Evolutionary conservation across 2,329 filamentous ascomycete genomes (phyloP).

Genomic region (Nemania bipapillata): DNA sequence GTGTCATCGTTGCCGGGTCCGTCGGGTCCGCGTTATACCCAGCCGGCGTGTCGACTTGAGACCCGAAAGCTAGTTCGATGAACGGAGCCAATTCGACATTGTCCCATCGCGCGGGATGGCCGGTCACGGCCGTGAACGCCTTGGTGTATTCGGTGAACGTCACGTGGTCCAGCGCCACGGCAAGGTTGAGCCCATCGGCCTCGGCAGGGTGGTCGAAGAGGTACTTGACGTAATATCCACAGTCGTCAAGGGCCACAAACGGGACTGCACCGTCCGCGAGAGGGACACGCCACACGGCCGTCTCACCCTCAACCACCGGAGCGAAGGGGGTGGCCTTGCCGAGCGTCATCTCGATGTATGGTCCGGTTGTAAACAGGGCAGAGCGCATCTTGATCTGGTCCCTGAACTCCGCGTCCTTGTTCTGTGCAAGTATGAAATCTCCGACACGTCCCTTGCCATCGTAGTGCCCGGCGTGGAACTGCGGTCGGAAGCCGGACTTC

Average conservation of each 20-base stretch:
- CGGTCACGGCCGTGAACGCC: constrained; percentile 10
- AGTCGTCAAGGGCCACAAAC: constrained; percentile 16
- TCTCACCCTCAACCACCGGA: constrained; percentile 9
- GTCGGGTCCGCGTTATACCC: constrained; percentile 19
- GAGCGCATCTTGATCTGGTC: constrained; percentile 15
- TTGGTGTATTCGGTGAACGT: constrained; percentile 15
- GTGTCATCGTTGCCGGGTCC: constrained; percentile 13
- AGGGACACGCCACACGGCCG: constrained; percentile 14
- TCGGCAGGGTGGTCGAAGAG: constrained; percentile 18
- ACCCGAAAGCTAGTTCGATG: constrained; percentile 8
- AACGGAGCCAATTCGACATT: constrained; percentile 1
- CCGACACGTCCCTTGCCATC: constrained; percentile 20
- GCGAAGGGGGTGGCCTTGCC: constrained; percentile 16
- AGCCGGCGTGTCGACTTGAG: not conserved
- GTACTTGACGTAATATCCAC: constrained; percentile 22
- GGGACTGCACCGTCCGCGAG: constrained; percentile 5
- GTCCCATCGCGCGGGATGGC: constrained; percentile 12
- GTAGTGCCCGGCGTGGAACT: constrained; percentile 21
- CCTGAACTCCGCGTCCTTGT: constrained; percentile 8
- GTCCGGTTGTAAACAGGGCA: constrained; percentile 12
- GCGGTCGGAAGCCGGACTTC: constrained; percentile 16
- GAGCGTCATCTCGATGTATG: constrained; percentile 25
- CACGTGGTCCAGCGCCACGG: constrained; percentile 13
- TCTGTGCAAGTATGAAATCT: constrained; percentile 23
- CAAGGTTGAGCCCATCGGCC: constrained; percentile 18